Base-by-base conservation (phyloP, 768 basidiomycete genomes). In the Termitomyces sp. region DNA sequence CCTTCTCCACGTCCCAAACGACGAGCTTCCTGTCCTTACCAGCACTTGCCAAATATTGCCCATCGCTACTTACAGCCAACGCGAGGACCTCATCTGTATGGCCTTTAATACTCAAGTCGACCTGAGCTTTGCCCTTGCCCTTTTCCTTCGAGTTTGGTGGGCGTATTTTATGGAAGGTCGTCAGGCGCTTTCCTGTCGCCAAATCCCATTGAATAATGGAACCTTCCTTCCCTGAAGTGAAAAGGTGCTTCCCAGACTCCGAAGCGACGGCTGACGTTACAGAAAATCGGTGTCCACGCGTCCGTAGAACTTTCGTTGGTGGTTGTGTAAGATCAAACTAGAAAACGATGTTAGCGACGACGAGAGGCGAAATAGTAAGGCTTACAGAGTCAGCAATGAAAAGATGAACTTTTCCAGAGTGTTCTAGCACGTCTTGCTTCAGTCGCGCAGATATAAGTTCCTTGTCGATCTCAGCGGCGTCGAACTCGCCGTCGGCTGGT, bases 401-500 rank as follows among this genome's bases (percentile, higher is more conserved):
- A 45, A 90, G 73, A 74, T 95, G 91, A 8, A 94, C 79, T 74
- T 91, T 95, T 53, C 94, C 95, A 5, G 92, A 87, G 69, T 96
- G 88, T 65, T 95, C 90, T 51, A 94, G 74, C 6, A 96, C 94
- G 76, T 98, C 96, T 71, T 94, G 88, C 71, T 94, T 93, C 64
- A 99, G 79, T 58, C 97, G 81, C 20, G 94, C 83, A 48, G 91
- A 91, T 63, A 99, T 92, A 63, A 98, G 80, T 65, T 98, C 96
- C 67, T 86, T 85, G 79, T 99, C 97, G 32, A 98, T 88, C 67
- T 98, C 96, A 1, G 92, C 95, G 5, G 97, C 97, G 71, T 99
- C 96, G 64, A 88, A 95, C 63, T 94, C 94, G 38, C 91, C 92
- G 28, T 95, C 95, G 61, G 88, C 93, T 85, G 63, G 24, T 54